phyloP scores from a whole-genome alignment of 78 protist genomes.

The Capsaspora owczarzaki region DNA sequence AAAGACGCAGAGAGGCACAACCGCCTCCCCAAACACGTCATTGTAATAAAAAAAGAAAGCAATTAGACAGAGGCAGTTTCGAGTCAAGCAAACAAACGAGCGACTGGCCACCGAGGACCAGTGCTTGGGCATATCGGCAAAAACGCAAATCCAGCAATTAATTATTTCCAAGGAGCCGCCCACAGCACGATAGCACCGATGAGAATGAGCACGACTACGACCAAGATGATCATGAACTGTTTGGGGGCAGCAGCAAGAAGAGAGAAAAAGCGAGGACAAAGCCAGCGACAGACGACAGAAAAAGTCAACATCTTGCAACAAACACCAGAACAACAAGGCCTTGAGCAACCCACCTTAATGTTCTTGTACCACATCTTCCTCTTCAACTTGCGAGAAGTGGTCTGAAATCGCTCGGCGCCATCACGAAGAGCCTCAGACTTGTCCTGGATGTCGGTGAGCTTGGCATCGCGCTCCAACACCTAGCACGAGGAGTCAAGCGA shows the following conservation, averaged over 20 bases:
- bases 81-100: too few relatives aligned
- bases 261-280: neutral
- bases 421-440: neutral
- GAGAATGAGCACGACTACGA: neutral
- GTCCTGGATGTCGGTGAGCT: slow-evolving; percentile 1
- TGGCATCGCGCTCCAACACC: neutral
- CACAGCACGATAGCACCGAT: neutral
- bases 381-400: neutral
- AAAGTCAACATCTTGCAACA: neutral
- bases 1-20: too few relatives aligned
- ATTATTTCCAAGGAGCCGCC: too few relatives aligned
- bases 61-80: too few relatives aligned
- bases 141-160: too few relatives aligned
- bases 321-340: neutral
- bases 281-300: neutral
- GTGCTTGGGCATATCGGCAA: too few relatives aligned
- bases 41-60: too few relatives aligned
- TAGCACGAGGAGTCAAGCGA: neutral
- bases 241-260: neutral
- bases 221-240: neutral
- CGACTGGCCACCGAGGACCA: too few relatives aligned
- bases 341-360: neutral
- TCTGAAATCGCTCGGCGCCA: slow-evolving; percentile 1
- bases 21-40: too few relatives aligned
- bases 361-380: slow-evolving; percentile 3